Conservation (phyloP, 768 basidiomycete species). For the Leucocoprinus birnbaumii region DNA sequence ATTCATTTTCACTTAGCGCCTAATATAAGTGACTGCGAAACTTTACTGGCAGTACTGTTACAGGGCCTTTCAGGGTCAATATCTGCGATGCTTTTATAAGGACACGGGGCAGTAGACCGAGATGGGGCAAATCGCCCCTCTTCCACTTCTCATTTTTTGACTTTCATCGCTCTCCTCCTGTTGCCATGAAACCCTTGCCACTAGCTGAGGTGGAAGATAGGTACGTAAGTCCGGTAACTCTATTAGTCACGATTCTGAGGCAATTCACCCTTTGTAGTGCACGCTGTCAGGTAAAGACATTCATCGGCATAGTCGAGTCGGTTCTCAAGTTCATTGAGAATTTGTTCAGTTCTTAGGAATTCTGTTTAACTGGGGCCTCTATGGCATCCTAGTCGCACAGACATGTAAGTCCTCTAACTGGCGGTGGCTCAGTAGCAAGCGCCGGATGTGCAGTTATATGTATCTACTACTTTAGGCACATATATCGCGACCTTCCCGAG, state of each 20-base stretch:
- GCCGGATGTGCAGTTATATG: too few species aligned
- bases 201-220: conserved; percentile 1
- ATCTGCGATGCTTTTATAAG: too few species aligned
- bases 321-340: not conserved
- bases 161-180: too few species aligned
- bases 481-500: not conserved
- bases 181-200: conserved; percentile 4
- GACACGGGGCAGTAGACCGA: too few species aligned
- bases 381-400: conserved; percentile 2
- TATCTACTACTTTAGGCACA: not conserved
- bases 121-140: too few species aligned
- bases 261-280: not conserved
- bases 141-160: too few species aligned
- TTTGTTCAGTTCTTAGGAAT: not conserved
- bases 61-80: too few species aligned
- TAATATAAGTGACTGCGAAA: too few species aligned
- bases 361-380: not conserved
- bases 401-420: not conserved
- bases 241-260: not conserved
- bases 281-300: not conserved
- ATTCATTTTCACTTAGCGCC: too few species aligned
- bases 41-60: too few species aligned
- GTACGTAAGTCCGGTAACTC: not conserved
- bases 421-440: too few species aligned
- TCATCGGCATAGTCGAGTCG: not conserved